Base-by-base conservation (phyloP, 2,329 filamentous ascomycete genomes). In the Acrocalymma vagum region DNA sequence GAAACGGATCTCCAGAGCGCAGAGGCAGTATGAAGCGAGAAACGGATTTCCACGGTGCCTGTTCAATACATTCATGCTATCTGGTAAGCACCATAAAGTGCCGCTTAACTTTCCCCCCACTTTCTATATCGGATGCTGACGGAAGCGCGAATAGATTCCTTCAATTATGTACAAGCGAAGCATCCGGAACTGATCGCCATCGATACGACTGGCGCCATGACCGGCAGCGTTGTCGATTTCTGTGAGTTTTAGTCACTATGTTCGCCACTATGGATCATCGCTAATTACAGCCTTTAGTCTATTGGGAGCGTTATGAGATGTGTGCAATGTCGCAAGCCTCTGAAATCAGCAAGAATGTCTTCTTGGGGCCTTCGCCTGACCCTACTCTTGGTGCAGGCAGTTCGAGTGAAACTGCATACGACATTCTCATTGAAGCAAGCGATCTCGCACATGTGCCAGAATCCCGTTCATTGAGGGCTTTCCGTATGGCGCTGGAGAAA, bases 251-350 rank as follows among this genome's bases (percentile, higher is more conserved):
- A 1, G 2, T n/a, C n/a, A n/a, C n/a, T n/a, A n/a, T n/a, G n/a
- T n/a, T n/a, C n/a, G n/a, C n/a, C n/a, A n/a, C n/a, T n/a, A n/a
- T n/a, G n/a, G n/a, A n/a, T n/a, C n/a, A n/a, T n/a, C n/a, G n/a
- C n/a, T n/a, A n/a, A n/a, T n/a, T n/a, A n/a, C n/a, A n/a, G n/a
- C n/a, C n/a, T n/a, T n/a, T 27, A 81, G 78, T 90, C 64, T 86
- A 88, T 55, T 90, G 90, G 74, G 94, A 99, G 69, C 82, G 92
- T 42, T 72, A 83, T 33, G 94, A 99, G 72, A 97, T 99, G 93
- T 91, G 88, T 68, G 80, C 80, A 44, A 96, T 97, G 93, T 92
- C 93, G 9, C 84, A 84, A 58, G 87, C 92, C 3, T 91, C 91
- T 0, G 88, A 96, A 67, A 95, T 97, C 49, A 85, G 89, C 37